Percentiles rank a stretch among this genome's conserved stretches.
Evolutionary conservation across 1,284 basidiomycete species (phyloP).

Genomic region (Coniferiporia weirii): DNA sequence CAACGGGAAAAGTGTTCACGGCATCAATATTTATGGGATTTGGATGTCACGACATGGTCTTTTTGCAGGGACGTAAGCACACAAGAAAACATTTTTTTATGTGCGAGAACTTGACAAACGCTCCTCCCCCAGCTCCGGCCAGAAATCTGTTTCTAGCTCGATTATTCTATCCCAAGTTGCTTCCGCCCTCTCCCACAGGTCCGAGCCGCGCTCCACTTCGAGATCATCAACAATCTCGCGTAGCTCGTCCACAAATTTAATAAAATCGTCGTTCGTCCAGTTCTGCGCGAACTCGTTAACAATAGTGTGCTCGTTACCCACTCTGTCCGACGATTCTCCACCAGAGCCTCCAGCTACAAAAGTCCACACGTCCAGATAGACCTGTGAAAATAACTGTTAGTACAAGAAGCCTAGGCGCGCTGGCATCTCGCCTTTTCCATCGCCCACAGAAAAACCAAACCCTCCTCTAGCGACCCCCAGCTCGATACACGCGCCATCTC

Average conservation of each 20-base stretch:
- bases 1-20: no score
- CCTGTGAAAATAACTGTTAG: slow-evolving; percentile 21
- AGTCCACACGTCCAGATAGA: slow-evolving; percentile 65
- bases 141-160: slow-evolving; percentile 57
- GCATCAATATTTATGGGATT: no score
- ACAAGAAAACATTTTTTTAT: not conserved
- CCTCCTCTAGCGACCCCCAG: slow-evolving; percentile 50
- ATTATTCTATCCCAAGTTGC: slow-evolving; percentile 52
- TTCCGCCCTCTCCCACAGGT: slow-evolving; percentile 42
- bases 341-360: slow-evolving; percentile 34
- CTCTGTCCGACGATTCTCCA: slow-evolving; percentile 15
- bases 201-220: slow-evolving; percentile 34
- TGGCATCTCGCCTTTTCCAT: slow-evolving; percentile 58
- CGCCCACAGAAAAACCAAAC: slow-evolving; percentile 68
- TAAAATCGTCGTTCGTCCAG: slow-evolving; percentile 64
- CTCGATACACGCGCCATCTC: slow-evolving; percentile 56
- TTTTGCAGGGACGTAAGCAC: no score
- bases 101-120: not conserved
- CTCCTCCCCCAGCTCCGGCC: slow-evolving; percentile 39
- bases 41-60: no score
- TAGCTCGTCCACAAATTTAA: slow-evolving; percentile 53
- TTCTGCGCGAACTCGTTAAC: slow-evolving; percentile 51
- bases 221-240: slow-evolving; percentile 49
- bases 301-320: slow-evolving; percentile 32
- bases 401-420: not conserved